Evolutionary conservation across 441 rosid species (phyloP).

Genomic region (Corymbia calophylla): DNA sequence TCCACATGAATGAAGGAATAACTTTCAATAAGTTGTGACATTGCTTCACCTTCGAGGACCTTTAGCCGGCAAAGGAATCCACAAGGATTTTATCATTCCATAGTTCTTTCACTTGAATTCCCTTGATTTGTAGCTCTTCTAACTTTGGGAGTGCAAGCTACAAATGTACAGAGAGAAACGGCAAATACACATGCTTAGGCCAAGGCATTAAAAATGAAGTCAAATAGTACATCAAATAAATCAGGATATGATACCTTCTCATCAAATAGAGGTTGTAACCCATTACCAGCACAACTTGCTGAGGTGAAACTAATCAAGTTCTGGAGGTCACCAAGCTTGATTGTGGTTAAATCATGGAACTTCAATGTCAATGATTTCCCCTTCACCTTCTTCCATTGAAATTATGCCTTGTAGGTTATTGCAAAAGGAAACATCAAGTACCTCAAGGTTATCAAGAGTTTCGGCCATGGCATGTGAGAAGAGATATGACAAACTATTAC

Average conservation of each 20-base stretch:
- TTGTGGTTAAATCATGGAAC: no score
- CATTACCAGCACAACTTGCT: no score
- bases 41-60: neutral
- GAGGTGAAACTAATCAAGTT: no score
- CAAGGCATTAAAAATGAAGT: no score
- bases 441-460: no score
- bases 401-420: neutral
- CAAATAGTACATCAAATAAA: no score
- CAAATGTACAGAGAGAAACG: no score
- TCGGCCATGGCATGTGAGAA: fast-evolving
- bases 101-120: neutral
- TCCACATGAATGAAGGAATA: neutral
- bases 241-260: no score
- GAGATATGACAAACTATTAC: neutral
- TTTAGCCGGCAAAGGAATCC: neutral
- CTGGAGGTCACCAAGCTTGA: no score
- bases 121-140: neutral
- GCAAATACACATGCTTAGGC: no score
- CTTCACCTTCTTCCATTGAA: neutral
- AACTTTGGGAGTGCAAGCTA: no score
- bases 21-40: neutral
- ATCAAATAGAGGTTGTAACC: no score
- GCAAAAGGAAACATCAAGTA: fast-evolving
- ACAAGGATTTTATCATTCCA: neutral
- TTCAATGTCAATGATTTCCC: neutral